These are phyloP conservation scores for Triticum monococcum DNA, from an alignment of 176 grass and related monocot genomes.

Conservation along the genomic window DNA sequence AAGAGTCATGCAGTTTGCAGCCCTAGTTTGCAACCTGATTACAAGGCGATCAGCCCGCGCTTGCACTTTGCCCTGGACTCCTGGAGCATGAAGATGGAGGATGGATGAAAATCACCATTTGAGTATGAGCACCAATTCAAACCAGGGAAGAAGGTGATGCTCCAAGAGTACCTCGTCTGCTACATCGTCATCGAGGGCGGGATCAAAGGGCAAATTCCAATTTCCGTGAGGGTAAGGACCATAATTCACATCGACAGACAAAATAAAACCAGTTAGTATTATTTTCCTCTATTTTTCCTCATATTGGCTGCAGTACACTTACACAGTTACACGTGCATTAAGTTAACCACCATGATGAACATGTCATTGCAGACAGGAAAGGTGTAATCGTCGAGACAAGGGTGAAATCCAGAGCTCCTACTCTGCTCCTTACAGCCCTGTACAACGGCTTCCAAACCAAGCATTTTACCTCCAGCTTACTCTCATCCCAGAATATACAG, in stretches of 20 bases:
- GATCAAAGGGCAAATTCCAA: too few relatives aligned
- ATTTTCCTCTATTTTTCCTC: not conserved
- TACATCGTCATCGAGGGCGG: too few relatives aligned
- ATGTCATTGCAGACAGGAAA: not conserved
- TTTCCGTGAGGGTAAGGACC: not conserved
- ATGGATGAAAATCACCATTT: too few relatives aligned
- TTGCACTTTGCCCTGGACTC: too few relatives aligned
- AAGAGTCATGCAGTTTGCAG: too few relatives aligned
- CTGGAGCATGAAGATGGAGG: too few relatives aligned
- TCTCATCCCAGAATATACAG: conserved; percentile 27
- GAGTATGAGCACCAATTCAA: too few relatives aligned
- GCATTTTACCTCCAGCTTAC: not conserved
- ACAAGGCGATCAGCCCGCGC: too few relatives aligned
- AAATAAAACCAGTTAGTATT: not conserved
- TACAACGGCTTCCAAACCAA: not conserved
- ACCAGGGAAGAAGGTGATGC: too few relatives aligned
- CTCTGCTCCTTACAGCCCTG: not conserved
- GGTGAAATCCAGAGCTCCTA: conserved; percentile 1
- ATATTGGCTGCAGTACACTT: not conserved
- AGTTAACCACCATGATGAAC: not conserved
- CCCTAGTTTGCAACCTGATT: too few relatives aligned
- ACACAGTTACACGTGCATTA: not conserved
- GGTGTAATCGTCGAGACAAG: not conserved
- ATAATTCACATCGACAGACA: not conserved
- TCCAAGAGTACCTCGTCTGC: too few relatives aligned